Conservation (phyloP, 768 basidiomycete species). For the Suillus discolor region DNA sequence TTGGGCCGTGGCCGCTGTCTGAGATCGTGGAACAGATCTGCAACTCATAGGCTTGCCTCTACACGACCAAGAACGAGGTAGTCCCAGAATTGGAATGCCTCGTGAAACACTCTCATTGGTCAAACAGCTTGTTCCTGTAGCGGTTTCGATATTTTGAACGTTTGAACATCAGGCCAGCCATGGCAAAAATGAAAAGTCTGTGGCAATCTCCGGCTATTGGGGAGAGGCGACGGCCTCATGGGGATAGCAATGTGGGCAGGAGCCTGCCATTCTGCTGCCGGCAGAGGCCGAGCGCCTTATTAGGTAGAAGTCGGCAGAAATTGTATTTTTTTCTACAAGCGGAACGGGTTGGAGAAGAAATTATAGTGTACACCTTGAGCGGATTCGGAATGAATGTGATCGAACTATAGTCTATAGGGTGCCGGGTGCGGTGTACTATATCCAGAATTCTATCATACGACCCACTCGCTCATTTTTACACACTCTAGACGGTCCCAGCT, state of each 20-base stretch:
- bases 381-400: too few species aligned
- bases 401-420: too few species aligned
- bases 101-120: not conserved
- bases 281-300: too few species aligned
- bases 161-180: not conserved
- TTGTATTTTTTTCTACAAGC: too few species aligned
- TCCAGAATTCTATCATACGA: too few species aligned
- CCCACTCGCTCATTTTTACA: too few species aligned
- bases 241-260: too few species aligned
- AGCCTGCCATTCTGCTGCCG: not conserved
- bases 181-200: not conserved
- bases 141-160: not conserved
- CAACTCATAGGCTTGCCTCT: not conserved
- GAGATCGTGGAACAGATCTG: not conserved
- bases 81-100: not conserved
- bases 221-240: not conserved
- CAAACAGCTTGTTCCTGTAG: not conserved
- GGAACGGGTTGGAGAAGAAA: too few species aligned
- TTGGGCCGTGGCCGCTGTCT: not conserved
- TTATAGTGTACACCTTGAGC: too few species aligned
- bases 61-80: not conserved
- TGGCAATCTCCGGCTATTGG: not conserved
- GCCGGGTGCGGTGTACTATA: too few species aligned
- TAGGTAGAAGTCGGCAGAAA: too few species aligned
- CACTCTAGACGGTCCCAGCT: too few species aligned